Base-by-base conservation (phyloP, 306 rosid species). In the Rosa multiflora region DNA sequence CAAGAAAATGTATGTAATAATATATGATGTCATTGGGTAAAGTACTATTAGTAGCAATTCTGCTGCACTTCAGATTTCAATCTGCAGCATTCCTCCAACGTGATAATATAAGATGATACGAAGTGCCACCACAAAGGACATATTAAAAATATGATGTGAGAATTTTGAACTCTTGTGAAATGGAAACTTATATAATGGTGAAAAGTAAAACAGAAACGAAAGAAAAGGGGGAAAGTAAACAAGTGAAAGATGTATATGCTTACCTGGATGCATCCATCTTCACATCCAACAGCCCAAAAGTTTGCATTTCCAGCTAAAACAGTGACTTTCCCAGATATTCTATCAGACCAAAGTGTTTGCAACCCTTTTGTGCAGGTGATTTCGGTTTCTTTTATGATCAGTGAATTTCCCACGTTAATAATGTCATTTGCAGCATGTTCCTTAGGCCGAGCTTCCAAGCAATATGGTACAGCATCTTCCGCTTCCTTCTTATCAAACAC, bases 221-320 rank as follows among this genome's bases (percentile, higher is more conserved):
- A 56, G 12, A 40, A 79, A 12, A 63, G 61, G 61, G 47, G 51
- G 46, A 10, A 59, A 13, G 35, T 23, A 20, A 39, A 67, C 47
- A 76, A 71, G 72, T 58, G 17, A 68, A 29, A 73, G 17, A 74
- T 63, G 49, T 82, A 1, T 23, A 40, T 12, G 76, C 72, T 75
- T 81, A 93, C 98, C 96, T 91, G 99, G 44, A 95, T 78, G 89
- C 94, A 89, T 82, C 98, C 99, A 90, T 95, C 99, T 74, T 95
- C 98, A 88, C 96, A 91, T 64, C 99, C 99, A 76, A 95, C 96
- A 23, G 94, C 96, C 98, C 97, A 95, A 78, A 95, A 92, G 81
- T 95, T 95, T 56, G 89, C 85, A 80, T 95, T 95, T 79, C 99
- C 98, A 67, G 97, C 98, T 81, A 95, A 88, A 77, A 95, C 99